A percentile compares a stretch with the other conserved stretches of the same genome.
phyloP scores from a whole-genome alignment of 805 yeast species.

The Kuraishia ogatae region DNA sequence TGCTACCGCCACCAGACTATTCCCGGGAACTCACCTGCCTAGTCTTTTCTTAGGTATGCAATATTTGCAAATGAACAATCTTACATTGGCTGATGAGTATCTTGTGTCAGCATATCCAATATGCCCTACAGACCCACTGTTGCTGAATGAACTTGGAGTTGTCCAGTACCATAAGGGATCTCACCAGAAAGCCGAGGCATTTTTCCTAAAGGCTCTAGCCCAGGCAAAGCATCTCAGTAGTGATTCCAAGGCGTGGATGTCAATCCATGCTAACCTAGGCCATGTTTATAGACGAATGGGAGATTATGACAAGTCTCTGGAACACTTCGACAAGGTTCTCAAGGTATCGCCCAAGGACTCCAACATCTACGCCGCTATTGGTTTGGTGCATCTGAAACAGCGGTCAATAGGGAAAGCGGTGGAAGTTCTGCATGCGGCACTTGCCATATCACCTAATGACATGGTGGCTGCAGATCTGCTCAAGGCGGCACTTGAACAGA shows the following conservation, averaged over 20 bases:
- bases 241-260: slow-evolving; percentile 76
- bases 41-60: slow-evolving; percentile 93
- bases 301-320: slow-evolving; percentile 55
- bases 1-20: slow-evolving; percentile 88
- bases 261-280: slow-evolving; percentile 81
- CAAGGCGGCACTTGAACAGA: slow-evolving; percentile 65
- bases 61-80: slow-evolving; percentile 79
- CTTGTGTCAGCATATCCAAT: slow-evolving; percentile 64
- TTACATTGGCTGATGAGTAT: slow-evolving; percentile 80
- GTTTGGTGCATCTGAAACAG: slow-evolving; percentile 66
- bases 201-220: slow-evolving; percentile 59
- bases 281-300: slow-evolving; percentile 74
- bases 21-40: slow-evolving; percentile 88
- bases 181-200: slow-evolving; percentile 58
- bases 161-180: slow-evolving; percentile 73
- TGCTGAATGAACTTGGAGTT: slow-evolving; percentile 90
- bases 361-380: slow-evolving; percentile 76
- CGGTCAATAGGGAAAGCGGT: slow-evolving; percentile 62
- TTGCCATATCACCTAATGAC: slow-evolving; percentile 72
- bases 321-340: slow-evolving; percentile 69
- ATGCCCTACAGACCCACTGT: slow-evolving; percentile 78
- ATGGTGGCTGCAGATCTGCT: slow-evolving; percentile 78
- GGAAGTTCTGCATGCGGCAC: slow-evolving; percentile 68
- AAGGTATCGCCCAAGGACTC: slow-evolving; percentile 59
- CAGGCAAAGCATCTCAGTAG: slow-evolving; percentile 69